Conservation (phyloP, 352 stramenopile genomes). For the Hyaloperonospora brassicae region DNA sequence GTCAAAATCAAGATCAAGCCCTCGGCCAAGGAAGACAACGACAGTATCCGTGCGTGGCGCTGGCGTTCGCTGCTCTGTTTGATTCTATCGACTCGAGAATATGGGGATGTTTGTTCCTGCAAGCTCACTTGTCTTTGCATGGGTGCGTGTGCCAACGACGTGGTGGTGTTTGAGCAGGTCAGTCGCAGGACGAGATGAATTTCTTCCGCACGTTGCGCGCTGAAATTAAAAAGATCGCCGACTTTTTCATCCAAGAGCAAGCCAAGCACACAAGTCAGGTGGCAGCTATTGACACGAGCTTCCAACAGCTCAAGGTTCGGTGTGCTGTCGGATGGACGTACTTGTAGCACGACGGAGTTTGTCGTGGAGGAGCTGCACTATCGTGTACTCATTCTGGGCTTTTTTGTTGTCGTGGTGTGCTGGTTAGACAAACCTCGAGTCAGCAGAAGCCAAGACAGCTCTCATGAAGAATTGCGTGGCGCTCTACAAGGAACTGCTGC, state of each 20-base stretch:
- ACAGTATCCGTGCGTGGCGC: slow-evolving; percentile 69
- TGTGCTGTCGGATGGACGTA: background rate
- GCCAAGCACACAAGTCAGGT: slow-evolving; percentile 60
- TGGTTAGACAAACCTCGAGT: slow-evolving; percentile 36
- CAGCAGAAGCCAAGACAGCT: slow-evolving; percentile 56
- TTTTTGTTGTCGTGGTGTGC: slow-evolving; percentile 3
- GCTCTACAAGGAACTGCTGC: slow-evolving; percentile 80
- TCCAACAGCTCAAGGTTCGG: slow-evolving; percentile 50
- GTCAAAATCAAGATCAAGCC: slow-evolving; percentile 76
- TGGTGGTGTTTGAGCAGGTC: slow-evolving; percentile 30
- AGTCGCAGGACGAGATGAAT: slow-evolving; percentile 81
- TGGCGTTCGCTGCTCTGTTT: background rate
- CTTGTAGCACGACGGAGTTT: slow-evolving; percentile 5
- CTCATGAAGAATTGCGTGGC: slow-evolving; percentile 78
- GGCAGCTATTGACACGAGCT: slow-evolving; percentile 57
- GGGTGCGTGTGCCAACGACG: background rate
- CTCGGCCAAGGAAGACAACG: slow-evolving; percentile 73
- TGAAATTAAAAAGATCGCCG: slow-evolving; percentile 81
- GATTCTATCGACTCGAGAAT: too few relatives aligned
- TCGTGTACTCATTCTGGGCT: background rate
- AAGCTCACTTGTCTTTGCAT: too few relatives aligned
- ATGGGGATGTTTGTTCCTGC: too few relatives aligned
- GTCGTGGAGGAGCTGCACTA: background rate
- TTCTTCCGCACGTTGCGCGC: slow-evolving; percentile 80
- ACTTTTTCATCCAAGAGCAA: slow-evolving; percentile 83